Base-by-base conservation (phyloP, 352 stramenopile species). In the Elongisporangium senticosum region DNA sequence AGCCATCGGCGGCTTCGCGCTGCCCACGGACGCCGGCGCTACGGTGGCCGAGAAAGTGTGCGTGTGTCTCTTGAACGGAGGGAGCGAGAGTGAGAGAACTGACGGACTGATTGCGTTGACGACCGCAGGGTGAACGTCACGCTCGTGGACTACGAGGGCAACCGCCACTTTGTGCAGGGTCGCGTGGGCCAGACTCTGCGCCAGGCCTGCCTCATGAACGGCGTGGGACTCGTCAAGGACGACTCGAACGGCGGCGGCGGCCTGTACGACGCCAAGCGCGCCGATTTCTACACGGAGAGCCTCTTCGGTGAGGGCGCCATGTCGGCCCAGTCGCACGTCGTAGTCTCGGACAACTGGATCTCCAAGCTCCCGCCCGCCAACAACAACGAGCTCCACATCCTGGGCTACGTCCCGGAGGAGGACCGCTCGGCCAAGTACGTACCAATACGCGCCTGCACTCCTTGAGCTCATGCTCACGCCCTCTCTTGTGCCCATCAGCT, bases 341-440 rank as follows among this genome's bases (percentile, higher is more conserved):
- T 96, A 50, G 71, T 96, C 54, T 83, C 87, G 55, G 93, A 96
- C 74, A 85, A 94, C 68, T 96, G 87, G 87, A 74, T 93, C 57
- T n/a, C 57, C 62, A 91, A 90, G 74, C 68, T 96, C 26, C 80
- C 76, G 26, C 37, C 69, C 55, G 68, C 83, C 17, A 90, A 92
- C 63, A 54, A 65, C 20, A 76, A 89, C 63, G 85, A 96, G 77
- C 70, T 74, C 39, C 83, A 93, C 64, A 80, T 93, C 26, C 79
- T 96, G 37, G 67, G 82, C 50, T 93, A 93, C 70, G 87, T 95
- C 33, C 83, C 85, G 10, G 69, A 74, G 15, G 81, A 87, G 24
- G 87, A 96, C 74, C 83, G 81, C 68, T 90, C 82, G 33, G 74
- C 63, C 58, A 92, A 91, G 79, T 89, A 67, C 60, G 79, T 82